Evolutionary conservation across 2,329 filamentous ascomycete species (phyloP).

Genomic region (Fusarium udum): DNA sequence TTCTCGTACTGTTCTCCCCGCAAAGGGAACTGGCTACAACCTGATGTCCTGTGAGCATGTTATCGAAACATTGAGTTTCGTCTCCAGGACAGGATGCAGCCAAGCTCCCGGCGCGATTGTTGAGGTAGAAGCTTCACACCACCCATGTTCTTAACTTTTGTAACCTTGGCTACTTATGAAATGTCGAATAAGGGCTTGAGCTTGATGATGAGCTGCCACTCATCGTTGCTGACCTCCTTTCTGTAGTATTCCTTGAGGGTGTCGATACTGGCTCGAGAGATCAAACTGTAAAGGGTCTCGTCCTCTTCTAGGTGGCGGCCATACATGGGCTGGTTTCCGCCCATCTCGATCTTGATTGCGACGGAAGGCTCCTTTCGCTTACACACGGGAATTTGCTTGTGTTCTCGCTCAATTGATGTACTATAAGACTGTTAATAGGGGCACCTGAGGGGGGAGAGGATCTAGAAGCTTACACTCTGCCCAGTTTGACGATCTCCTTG

Average conservation of each 20-base stretch:
- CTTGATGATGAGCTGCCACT: conserved; percentile 95
- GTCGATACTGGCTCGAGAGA: conserved; percentile 90
- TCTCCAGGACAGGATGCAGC: neutral
- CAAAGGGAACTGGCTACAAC: conserved; percentile 4
- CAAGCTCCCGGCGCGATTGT: conserved; percentile 15
- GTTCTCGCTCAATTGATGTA: conserved; percentile 95
- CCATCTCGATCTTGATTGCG: conserved; percentile 96
- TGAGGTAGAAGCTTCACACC: neutral
- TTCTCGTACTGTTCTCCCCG: conserved; percentile 1
- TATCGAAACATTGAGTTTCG: neutral
- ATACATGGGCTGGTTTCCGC: conserved; percentile 89
- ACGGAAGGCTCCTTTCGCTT: conserved; percentile 98
- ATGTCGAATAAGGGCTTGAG: conserved; percentile 95
- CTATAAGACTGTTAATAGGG: conserved; percentile 60
- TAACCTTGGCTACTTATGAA: conserved; percentile 57
- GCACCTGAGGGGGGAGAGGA: conserved; percentile 29
- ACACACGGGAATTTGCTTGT: conserved; percentile 91
- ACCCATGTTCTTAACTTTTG: neutral
- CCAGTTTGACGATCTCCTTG: conserved; percentile 86
- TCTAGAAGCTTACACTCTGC: conserved; percentile 82
- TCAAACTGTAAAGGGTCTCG: conserved; percentile 86
- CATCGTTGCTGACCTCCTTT: conserved; percentile 85
- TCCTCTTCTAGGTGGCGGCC: conserved; percentile 94
- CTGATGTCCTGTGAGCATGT: neutral
- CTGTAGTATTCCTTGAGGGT: conserved; percentile 96